These are phyloP conservation scores for Austroboletus niveus DNA, from an alignment of 1,284 basidiomycete genomes.

Conservation along the genomic window DNA sequence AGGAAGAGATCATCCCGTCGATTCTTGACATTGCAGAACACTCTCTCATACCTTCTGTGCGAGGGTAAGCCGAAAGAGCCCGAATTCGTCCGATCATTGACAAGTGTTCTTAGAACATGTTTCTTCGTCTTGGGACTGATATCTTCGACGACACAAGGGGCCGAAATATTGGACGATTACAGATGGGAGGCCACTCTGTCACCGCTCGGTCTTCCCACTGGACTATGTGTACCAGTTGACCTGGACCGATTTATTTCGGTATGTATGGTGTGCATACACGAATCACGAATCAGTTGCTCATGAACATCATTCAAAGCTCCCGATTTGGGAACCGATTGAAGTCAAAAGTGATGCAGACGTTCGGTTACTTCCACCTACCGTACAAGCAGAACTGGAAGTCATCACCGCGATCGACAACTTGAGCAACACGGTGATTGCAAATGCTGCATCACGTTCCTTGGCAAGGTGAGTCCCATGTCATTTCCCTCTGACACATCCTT, in stretches of 20 bases:
- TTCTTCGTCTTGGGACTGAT: constrained; percentile 92
- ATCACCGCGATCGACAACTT: constrained; percentile 91
- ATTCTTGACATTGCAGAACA: constrained; percentile 91
- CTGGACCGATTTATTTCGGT: constrained; percentile 80
- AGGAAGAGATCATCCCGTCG: constrained; percentile 88
- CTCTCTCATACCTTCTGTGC: constrained; percentile 86
- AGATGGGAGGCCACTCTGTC: constrained; percentile 91
- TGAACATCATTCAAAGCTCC: constrained; percentile 52
- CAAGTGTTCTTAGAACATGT: constrained; percentile 66
- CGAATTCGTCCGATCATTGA: constrained; percentile 1
- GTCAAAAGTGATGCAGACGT: constrained; percentile 44
- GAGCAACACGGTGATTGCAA: constrained; percentile 94
- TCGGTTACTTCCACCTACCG: constrained; percentile 63
- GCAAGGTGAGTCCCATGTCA: constrained; percentile 55
- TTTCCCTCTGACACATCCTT: not conserved
- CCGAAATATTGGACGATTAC: constrained; percentile 85
- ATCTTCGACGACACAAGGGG: constrained; percentile 71
- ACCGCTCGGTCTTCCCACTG: constrained; percentile 85
- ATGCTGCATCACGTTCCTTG: constrained; percentile 84
- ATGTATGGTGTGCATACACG: constrained; percentile 32
- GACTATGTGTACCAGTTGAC: constrained; percentile 86
- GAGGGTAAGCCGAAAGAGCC: constrained; percentile 67
- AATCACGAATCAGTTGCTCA: not conserved
- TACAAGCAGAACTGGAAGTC: constrained; percentile 80
- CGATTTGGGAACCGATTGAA: constrained; percentile 64